Conservation (phyloP, 2,329 filamentous ascomycete species). For the Microascus cirrosus region DNA sequence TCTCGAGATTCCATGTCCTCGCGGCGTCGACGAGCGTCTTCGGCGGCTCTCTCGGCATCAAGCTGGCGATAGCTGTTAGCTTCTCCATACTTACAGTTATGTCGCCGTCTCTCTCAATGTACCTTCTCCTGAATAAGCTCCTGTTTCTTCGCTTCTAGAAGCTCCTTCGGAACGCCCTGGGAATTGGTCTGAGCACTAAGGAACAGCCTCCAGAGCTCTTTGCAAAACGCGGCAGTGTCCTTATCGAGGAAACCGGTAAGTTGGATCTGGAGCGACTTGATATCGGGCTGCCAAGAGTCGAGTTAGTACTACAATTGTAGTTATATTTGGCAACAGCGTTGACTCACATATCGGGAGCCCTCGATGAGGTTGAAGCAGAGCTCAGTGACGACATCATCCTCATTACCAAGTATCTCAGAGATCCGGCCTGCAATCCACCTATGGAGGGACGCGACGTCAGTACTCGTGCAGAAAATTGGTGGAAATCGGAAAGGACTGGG, state of each 20-base stretch:
- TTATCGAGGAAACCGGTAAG: slow-evolving; percentile 92
- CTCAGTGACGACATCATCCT: slow-evolving; percentile 94
- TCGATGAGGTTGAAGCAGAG: slow-evolving; percentile 64
- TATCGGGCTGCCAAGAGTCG: slow-evolving; percentile 60
- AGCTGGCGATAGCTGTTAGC: slow-evolving; percentile 37
- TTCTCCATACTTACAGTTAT: neutral
- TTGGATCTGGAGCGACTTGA: slow-evolving; percentile 90
- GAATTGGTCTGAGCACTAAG: slow-evolving; percentile 81
- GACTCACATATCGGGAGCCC: slow-evolving; percentile 61
- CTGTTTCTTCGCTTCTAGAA: slow-evolving; percentile 90
- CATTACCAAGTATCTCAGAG: slow-evolving; percentile 75
- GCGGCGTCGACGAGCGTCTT: slow-evolving; percentile 59
- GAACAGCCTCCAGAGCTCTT: slow-evolving; percentile 85
- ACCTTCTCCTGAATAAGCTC: slow-evolving; percentile 96
- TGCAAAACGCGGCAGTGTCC: slow-evolving; percentile 80
- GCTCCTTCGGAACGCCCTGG: slow-evolving; percentile 85
- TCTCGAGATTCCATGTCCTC: slow-evolving; percentile 64
- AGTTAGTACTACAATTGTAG: neutral
- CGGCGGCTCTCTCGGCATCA: slow-evolving; percentile 70
- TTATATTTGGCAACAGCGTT: neutral
- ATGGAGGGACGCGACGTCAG: slow-evolving; percentile 3
- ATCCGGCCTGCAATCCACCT: slow-evolving; percentile 94
- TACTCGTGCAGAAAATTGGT: neutral
- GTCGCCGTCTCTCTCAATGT: slow-evolving; percentile 8
- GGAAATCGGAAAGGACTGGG: neutral